Percentiles rank a stretch among this genome's conserved stretches.
phyloP scores from a whole-genome alignment of 2,329 filamentous ascomycete genomes.

The Verticillium albo-atrum region DNA sequence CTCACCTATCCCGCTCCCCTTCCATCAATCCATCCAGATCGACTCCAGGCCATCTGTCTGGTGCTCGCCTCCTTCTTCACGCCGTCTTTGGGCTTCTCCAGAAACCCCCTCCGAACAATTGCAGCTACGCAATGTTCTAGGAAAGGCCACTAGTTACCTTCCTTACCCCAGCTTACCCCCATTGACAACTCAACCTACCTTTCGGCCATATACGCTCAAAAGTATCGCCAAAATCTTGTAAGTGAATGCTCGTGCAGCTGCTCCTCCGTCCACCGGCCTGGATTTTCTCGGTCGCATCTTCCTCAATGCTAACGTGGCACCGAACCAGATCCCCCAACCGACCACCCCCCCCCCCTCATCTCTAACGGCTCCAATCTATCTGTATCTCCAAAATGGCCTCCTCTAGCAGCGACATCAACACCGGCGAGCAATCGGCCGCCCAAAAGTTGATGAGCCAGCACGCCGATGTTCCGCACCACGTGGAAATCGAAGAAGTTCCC shows the following conservation, averaged over 20 bases:
- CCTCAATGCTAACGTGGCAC: neutral
- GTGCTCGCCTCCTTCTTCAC: slow-evolving; percentile 28
- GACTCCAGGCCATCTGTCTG: slow-evolving; percentile 14
- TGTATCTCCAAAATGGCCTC: slow-evolving; percentile 34
- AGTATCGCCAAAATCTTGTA: neutral
- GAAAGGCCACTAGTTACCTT: neutral
- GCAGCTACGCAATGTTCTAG: slow-evolving; percentile 32
- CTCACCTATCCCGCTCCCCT: slow-evolving; percentile 16
- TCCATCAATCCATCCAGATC: slow-evolving; percentile 6
- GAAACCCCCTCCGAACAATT: neutral
- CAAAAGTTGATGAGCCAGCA: slow-evolving; percentile 65
- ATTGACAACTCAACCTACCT: neutral
- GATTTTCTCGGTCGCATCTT: neutral
- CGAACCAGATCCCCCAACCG: neutral
- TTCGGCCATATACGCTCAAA: neutral
- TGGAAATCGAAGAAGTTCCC: slow-evolving; percentile 73
- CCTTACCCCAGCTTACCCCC: neutral
- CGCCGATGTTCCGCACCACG: slow-evolving; percentile 46
- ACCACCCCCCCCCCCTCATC: neutral
- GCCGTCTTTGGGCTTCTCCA: slow-evolving; percentile 23
- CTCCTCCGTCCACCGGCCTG: neutral
- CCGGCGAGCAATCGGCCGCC: slow-evolving; percentile 45
- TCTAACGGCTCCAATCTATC: neutral
- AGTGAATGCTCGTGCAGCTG: neutral
- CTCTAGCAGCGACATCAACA: slow-evolving; percentile 23